These are phyloP conservation scores for Macadamia integrifolia DNA, from an alignment of 164 flowering plant species.

Conservation along the genomic window DNA sequence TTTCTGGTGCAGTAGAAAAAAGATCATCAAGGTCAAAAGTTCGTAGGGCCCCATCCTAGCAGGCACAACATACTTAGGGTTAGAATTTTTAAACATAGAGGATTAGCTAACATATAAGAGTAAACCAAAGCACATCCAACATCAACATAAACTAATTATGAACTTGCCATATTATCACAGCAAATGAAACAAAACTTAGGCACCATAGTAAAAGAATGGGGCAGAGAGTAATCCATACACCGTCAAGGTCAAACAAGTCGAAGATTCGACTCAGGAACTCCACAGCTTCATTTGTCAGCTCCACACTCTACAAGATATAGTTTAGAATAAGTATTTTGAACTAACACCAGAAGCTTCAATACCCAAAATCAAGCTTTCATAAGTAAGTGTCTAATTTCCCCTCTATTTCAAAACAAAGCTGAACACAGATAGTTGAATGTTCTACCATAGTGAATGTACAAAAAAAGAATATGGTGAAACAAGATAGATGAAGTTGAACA, in stretches of 20 bases:
- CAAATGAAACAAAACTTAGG: not conserved
- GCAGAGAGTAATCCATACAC: slow-evolving; percentile 36
- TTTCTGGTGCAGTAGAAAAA: slow-evolving; percentile 79
- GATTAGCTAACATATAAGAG: not conserved
- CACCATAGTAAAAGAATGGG: slow-evolving; percentile 4
- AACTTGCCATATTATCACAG: not conserved
- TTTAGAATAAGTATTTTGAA: slow-evolving; percentile 2
- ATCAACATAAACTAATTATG: not conserved
- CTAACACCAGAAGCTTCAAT: slow-evolving; percentile 8
- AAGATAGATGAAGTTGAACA: not conserved
- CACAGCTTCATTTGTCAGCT: slow-evolving; percentile 75
- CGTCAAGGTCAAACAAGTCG: slow-evolving; percentile 51
- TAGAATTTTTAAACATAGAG: slow-evolving; percentile 1
- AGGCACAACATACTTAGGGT: slow-evolving; percentile 5
- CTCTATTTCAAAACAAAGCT: not conserved
- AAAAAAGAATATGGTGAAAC: not conserved
- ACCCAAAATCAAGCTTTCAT: not conserved
- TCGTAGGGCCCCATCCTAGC: slow-evolving; percentile 51
- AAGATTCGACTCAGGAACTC: slow-evolving; percentile 62
- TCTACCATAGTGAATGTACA: not conserved
- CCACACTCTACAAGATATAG: slow-evolving; percentile 58
- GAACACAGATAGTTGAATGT: not conserved
- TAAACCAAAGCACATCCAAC: not conserved
- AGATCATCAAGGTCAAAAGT: slow-evolving; percentile 50
- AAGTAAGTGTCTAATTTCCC: not conserved